Conservation (phyloP, 2,329 filamentous ascomycete species). For the Aureobasidium vineae region DNA sequence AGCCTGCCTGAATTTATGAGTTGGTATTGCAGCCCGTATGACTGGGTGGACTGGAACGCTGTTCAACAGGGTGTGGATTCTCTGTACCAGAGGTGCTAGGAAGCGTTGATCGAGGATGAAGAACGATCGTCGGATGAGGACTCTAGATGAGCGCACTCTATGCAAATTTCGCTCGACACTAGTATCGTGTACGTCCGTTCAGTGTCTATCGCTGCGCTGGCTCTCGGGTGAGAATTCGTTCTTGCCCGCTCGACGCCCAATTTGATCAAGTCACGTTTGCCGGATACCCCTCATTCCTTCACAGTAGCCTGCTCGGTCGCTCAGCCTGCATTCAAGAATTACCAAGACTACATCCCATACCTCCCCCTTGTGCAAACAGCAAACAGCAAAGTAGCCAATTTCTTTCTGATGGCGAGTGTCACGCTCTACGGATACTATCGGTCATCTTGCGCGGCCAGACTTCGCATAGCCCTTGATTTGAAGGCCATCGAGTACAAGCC, state of each 20-base stretch:
- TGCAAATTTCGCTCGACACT: neutral
- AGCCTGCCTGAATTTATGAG: neutral
- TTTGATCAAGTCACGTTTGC: neutral
- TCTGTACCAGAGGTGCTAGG: neutral
- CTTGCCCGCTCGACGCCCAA: neutral
- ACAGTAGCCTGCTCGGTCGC: too few species aligned
- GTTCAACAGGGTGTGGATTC: neutral
- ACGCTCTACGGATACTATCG: constrained; percentile 60
- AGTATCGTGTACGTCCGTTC: neutral
- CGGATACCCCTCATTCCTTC: neutral
- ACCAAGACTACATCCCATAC: too few species aligned
- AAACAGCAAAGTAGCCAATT: too few species aligned
- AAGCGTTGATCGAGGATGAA: neutral
- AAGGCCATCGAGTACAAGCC: constrained; percentile 54
- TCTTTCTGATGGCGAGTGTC: neutral
- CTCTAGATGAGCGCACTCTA: neutral
- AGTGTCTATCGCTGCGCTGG: neutral
- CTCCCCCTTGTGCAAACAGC: too few species aligned
- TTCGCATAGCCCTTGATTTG: constrained; percentile 59
- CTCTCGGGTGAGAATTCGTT: neutral
- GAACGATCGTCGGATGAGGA: neutral
- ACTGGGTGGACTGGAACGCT: constrained; percentile 1
- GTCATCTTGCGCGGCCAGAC: constrained; percentile 61
- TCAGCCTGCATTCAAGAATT: too few species aligned
- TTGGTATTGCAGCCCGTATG: neutral